Conservation (phyloP, 768 basidiomycete species). For the Boletus subparvulus region DNA sequence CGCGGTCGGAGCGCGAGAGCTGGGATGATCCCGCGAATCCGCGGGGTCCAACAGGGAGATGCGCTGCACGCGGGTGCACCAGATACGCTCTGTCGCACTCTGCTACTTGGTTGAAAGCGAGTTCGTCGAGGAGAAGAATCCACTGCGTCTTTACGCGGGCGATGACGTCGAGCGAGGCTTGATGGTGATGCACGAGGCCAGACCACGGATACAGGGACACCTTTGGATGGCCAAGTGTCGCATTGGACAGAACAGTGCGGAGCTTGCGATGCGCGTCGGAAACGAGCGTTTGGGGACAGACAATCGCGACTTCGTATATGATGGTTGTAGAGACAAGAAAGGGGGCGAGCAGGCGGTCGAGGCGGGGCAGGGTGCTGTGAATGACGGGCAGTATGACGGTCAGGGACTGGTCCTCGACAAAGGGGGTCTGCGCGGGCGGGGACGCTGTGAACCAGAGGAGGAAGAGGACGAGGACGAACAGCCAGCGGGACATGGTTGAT, state of each 20-base stretch:
- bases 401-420: conserved; percentile 35
- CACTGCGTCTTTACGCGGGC: conserved; percentile 45
- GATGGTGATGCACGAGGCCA: conserved; percentile 18
- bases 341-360: conserved; percentile 38
- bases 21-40: conserved; percentile 32
- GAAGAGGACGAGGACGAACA: background rate
- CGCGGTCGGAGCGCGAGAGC: conserved; percentile 29
- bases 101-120: conserved; percentile 39
- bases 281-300: conserved; percentile 42
- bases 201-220: conserved; percentile 40
- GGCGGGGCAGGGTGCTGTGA: conserved; percentile 30
- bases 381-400: conserved; percentile 52
- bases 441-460: conserved; percentile 12
- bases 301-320: conserved; percentile 47
- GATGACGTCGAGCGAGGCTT: conserved; percentile 37
- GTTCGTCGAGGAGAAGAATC: conserved; percentile 52
- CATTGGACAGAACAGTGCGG: conserved; percentile 32
- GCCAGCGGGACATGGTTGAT: conserved; percentile 12
- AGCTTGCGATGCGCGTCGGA: conserved; percentile 37
- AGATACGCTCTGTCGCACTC: conserved; percentile 38
- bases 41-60: conserved; percentile 44
- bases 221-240: conserved; percentile 38
- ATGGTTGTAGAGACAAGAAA: conserved; percentile 37
- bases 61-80: conserved; percentile 39
- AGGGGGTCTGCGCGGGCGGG: background rate